A percentile compares a stretch with the other conserved stretches of the same genome.
These are phyloP conservation scores for Oropetium thomaeum DNA, from an alignment of 176 grass and related monocot species.

Conservation along the genomic window DNA sequence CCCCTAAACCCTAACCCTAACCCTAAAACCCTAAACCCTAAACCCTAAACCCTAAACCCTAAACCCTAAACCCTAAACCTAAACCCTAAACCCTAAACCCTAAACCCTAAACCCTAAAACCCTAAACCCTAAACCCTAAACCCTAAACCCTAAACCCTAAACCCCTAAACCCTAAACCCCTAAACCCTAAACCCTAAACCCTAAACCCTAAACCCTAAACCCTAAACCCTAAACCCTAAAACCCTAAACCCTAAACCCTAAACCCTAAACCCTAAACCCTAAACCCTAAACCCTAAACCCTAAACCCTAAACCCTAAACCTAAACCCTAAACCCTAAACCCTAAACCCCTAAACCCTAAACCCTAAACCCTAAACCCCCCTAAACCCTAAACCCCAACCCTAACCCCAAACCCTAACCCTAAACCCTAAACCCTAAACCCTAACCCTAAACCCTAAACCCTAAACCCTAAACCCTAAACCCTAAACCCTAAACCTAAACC, in stretches of 20 bases:
- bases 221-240: conserved; percentile 35
- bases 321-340: conserved; percentile 19
- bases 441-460: background rate
- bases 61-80: conserved; percentile 4
- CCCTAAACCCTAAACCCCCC: conserved; percentile 14
- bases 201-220: conserved; percentile 28
- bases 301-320: conserved; percentile 19
- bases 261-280: conserved; percentile 16
- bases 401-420: conserved; percentile 17
- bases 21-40: conserved; percentile 12
- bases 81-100: background rate
- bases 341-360: conserved; percentile 31
- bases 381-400: conserved; percentile 22
- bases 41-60: conserved; percentile 1
- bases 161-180: conserved; percentile 22
- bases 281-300: conserved; percentile 4
- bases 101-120: background rate
- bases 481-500: conserved; percentile 22
- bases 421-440: conserved; percentile 36
- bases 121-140: conserved; percentile 24
- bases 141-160: conserved; percentile 19
- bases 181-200: conserved; percentile 23
- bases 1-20: background rate
- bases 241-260: conserved; percentile 31
- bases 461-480: conserved; percentile 2